Base-by-base conservation (phyloP, 2,329 filamentous ascomycete genomes). In the Pseudocercospora crystallina region DNA sequence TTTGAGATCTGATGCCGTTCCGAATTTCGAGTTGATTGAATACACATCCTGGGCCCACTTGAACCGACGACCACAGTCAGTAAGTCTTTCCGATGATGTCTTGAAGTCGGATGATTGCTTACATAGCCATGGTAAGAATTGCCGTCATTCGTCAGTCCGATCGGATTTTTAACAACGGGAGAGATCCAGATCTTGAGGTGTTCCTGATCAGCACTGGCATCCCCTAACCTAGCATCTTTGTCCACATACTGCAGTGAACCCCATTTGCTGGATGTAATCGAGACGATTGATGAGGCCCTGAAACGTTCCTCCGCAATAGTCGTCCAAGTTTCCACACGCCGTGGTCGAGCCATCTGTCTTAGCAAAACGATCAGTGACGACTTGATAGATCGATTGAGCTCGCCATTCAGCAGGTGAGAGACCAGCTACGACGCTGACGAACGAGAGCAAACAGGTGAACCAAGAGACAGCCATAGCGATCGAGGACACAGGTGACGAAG, bases 341-440 rank as follows among this genome's bases (percentile, higher is more conserved):
- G 76, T 74, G 7, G 69, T 72, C 3, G 69, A 73, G 15, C 74
- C 76, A 55, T 72, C 69, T 2, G 67, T 73, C 8, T 74, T 74
- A 4, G 78, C 80, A 51, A 80, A 75, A 1, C 81, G 77, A 60
- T 82, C 80, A 3, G 80, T 81, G 58, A 84, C 66, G 33, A 78
- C 74, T 67, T 82, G 80, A 63, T 83, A 83, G 48, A 83, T 81
- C 38, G 76, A 80, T 48, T 76, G 75, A 20, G 72, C 70, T 61
- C 78, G 79, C 51, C 51, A 53, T 53, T 53, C 35, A 15, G 46
- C 46, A 40, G 53, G 50, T 14, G 46, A 50, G 41, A 56, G 42
- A 43, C 42, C 49, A 10, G 36, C 20, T 17, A 30, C 43, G 32
- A 43, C 14, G 13, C 14, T 31, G 13, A 42, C 38, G 13, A 34